Conservation (phyloP, 1,284 basidiomycete species). For the Boletellus deceptivus region DNA sequence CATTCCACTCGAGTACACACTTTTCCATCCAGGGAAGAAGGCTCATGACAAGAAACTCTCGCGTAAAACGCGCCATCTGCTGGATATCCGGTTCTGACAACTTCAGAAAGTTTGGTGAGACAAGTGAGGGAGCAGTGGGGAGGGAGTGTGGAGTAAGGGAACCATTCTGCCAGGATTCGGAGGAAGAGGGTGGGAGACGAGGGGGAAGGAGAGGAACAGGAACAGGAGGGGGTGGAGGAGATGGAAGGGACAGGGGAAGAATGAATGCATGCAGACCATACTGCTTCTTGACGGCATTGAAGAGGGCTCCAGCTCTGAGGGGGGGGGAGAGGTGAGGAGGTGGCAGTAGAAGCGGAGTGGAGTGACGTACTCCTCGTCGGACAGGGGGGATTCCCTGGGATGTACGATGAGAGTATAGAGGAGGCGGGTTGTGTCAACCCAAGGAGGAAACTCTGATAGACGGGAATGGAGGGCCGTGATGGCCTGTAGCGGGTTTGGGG, state of each 20-base stretch:
- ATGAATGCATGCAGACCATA: constrained; percentile 73
- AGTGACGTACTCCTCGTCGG: constrained; percentile 70
- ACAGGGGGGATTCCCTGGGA: constrained; percentile 62
- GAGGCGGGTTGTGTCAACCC: constrained; percentile 70
- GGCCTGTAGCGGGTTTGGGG: constrained; percentile 74
- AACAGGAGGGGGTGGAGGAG: constrained; percentile 59
- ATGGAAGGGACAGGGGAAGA: constrained; percentile 59
- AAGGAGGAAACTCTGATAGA: constrained; percentile 63
- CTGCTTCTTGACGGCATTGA: constrained; percentile 82
- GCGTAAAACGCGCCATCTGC: constrained; percentile 76
- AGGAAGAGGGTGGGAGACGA: constrained; percentile 56
- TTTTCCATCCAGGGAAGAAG: constrained; percentile 97
- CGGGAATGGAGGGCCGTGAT: constrained; percentile 68
- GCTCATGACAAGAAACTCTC: constrained; percentile 90
- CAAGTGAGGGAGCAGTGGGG: constrained; percentile 10
- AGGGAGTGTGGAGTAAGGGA: constrained; percentile 10
- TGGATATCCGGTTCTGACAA: constrained; percentile 80
- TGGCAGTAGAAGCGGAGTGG: neutral
- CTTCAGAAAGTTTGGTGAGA: constrained; percentile 45
- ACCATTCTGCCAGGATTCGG: constrained; percentile 33
- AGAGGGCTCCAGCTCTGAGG: constrained; percentile 65
- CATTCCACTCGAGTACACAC: constrained; percentile 91
- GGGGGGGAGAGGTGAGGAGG: constrained; percentile 9
- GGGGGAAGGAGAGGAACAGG: constrained; percentile 63
- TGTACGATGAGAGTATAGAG: constrained; percentile 76